Conservation (phyloP, 495 filamentous ascomycete species). For the Niebla homalea region DNA sequence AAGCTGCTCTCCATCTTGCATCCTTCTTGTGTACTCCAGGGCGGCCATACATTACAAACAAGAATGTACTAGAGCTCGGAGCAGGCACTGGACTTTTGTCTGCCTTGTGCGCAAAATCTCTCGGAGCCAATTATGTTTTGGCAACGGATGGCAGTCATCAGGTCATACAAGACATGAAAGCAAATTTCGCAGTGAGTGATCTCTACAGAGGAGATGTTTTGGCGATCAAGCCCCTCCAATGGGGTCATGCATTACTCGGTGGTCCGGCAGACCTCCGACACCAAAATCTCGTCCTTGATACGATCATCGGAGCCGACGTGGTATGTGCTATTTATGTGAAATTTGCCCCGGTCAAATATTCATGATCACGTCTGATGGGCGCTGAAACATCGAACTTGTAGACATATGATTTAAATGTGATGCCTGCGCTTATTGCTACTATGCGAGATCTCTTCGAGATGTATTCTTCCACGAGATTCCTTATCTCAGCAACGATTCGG, state of each 20-base stretch:
- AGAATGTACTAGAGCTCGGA: conserved; percentile 71
- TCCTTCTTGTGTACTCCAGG: conserved; percentile 49
- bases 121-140: conserved; percentile 49
- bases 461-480: conserved; percentile 32
- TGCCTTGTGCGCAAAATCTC: conserved; percentile 63
- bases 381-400: conserved; percentile 15
- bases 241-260: conserved; percentile 38
- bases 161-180: conserved; percentile 54
- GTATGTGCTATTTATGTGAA: conserved; percentile 15
- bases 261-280: conserved; percentile 16
- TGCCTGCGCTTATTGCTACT: conserved; percentile 45
- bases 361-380: conserved; percentile 39
- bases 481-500: conserved; percentile 49
- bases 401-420: conserved; percentile 51
- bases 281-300: conserved; percentile 16
- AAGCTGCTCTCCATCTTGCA: conserved; percentile 76
- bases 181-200: conserved; percentile 55
- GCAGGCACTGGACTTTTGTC: conserved; percentile 80
- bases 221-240: conserved; percentile 39
- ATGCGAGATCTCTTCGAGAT: conserved; percentile 40
- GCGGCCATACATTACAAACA: conserved; percentile 33
- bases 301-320: conserved; percentile 31
- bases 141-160: conserved; percentile 71
- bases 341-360: conserved; percentile 15
- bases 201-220: conserved; percentile 33